These are phyloP conservation scores for Pichia sp. DNA, from an alignment of 1,139 yeast genomes.

Conservation along the genomic window DNA sequence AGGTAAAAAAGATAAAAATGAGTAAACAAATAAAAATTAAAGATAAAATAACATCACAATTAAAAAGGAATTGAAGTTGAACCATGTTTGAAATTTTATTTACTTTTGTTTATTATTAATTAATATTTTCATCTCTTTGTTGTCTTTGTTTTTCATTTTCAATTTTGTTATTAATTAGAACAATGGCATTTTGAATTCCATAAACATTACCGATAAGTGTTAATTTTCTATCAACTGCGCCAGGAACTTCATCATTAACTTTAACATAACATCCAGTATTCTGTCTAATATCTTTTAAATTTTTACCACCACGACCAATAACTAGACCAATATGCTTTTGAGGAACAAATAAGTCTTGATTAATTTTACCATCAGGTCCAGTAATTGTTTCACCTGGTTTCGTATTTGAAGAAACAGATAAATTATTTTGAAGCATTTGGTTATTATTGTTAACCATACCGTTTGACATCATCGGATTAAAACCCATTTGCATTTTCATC, in stretches of 20 bases:
- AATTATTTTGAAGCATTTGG: background rate
- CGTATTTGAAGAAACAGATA: conserved; percentile 12
- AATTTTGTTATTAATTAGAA: conserved; percentile 69
- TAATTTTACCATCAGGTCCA: conserved; percentile 39
- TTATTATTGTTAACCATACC: conserved; percentile 4
- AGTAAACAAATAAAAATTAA: background rate
- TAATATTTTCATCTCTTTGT: conserved; percentile 14
- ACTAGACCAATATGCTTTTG: conserved; percentile 76
- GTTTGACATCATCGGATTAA: background rate
- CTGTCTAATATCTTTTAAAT: conserved; percentile 72
- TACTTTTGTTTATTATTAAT: background rate
- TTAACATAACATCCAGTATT: conserved; percentile 71
- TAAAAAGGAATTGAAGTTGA: background rate
- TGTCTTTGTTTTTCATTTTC: conserved; percentile 51
- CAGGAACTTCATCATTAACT: conserved; percentile 59
- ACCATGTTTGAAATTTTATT: background rate
- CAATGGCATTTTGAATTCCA: conserved; percentile 72
- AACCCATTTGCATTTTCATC: conserved; percentile 4
- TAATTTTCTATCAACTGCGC: conserved; percentile 53
- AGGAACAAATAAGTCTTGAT: conserved; percentile 71
- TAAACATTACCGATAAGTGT: conserved; percentile 65
- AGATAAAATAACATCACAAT: background rate
- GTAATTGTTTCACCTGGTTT: conserved; percentile 18
- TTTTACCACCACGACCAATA: conserved; percentile 82
- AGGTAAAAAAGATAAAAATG: background rate